These are phyloP conservation scores for Dichomitus squalens DNA, from an alignment of 1,284 basidiomycete genomes.

Conservation along the genomic window DNA sequence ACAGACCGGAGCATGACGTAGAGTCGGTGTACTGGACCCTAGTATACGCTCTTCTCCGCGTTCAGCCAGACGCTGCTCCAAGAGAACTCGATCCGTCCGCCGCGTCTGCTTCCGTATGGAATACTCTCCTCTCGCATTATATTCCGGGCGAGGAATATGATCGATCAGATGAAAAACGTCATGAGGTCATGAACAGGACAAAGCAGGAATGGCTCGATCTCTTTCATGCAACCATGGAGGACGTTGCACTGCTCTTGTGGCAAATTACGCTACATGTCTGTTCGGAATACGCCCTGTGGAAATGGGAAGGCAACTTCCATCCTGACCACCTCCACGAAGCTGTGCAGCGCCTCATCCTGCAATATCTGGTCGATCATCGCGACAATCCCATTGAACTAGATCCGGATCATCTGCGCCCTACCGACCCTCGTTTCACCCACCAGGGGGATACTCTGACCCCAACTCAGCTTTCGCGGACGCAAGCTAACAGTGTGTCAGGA, in stretches of 20 bases:
- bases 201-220: background rate
- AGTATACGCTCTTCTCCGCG: background rate
- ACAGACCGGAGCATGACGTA: background rate
- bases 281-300: background rate
- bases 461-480: too few relatives aligned
- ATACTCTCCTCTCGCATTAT: background rate
- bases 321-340: constrained; percentile 1
- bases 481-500: too few relatives aligned
- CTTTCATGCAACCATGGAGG: background rate
- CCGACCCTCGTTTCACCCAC: too few relatives aligned
- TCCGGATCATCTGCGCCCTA: too few relatives aligned
- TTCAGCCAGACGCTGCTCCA: background rate
- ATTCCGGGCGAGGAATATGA: background rate
- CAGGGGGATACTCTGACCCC: too few relatives aligned
- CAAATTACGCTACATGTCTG: background rate
- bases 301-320: background rate
- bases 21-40: background rate
- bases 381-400: background rate
- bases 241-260: background rate
- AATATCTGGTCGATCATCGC: background rate
- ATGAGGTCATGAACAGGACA: background rate
- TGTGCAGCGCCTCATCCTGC: background rate
- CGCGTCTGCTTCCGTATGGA: background rate
- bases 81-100: background rate
- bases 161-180: too few relatives aligned